These are phyloP conservation scores for Nymphaea thermarum DNA, from an alignment of 164 flowering plant genomes.

Conservation along the genomic window DNA sequence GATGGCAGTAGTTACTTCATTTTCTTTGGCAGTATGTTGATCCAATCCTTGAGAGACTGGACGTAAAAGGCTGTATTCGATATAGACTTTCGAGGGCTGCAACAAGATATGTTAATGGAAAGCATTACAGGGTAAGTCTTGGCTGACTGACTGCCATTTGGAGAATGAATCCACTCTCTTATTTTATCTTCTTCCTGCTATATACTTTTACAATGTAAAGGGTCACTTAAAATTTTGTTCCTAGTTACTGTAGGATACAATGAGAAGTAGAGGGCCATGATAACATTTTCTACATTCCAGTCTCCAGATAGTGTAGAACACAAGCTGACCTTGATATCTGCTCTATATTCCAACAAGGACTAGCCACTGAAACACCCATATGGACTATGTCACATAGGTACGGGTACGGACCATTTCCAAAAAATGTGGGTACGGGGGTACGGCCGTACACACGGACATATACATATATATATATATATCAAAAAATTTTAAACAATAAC, in stretches of 20 bases:
- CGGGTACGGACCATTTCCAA: too few species aligned
- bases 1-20: not conserved
- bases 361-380: too few species aligned
- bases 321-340: too few species aligned
- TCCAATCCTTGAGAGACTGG: constrained; percentile 74
- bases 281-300: too few species aligned
- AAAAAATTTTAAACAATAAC: too few species aligned
- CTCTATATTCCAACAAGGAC: too few species aligned
- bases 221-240: not conserved
- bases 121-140: constrained; percentile 63
- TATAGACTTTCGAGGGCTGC: constrained; percentile 62
- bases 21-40: constrained; percentile 57
- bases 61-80: constrained; percentile 48
- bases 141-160: not conserved
- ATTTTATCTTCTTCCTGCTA: not conserved
- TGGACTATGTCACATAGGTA: too few species aligned
- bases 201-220: not conserved
- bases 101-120: constrained; percentile 72
- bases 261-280: not conserved
- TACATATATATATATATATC: too few species aligned
- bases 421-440: too few species aligned
- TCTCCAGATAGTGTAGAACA: too few species aligned
- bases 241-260: not conserved
- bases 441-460: too few species aligned
- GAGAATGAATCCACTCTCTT: not conserved